A percentile compares a stretch with the other conserved stretches of the same genome.
Conservation (phyloP, 1,139 yeast species). For the Pichia sp. region DNA sequence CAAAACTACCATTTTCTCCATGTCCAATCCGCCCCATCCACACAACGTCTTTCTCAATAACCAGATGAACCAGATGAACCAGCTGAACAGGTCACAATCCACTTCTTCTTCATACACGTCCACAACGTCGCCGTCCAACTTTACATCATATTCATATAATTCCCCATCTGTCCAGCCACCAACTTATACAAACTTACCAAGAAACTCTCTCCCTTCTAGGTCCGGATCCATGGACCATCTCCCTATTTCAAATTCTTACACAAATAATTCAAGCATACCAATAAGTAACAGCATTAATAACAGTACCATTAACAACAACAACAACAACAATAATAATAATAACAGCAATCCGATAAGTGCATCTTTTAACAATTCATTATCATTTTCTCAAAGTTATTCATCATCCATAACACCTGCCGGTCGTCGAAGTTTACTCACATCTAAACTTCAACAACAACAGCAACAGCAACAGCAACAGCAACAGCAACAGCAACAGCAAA, state of each 20-base stretch:
- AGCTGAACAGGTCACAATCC: conserved; percentile 5
- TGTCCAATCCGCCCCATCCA: neutral
- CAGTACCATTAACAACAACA: conserved; percentile 4
- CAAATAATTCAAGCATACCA: neutral
- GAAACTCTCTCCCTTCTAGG: conserved; percentile 22
- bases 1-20: neutral
- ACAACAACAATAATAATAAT: neutral
- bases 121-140: conserved; percentile 31
- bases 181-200: conserved; percentile 17
- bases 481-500: conserved; percentile 8
- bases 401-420: conserved; percentile 24
- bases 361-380: neutral
- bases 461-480: conserved; percentile 7
- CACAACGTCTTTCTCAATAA: conserved; percentile 4
- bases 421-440: conserved; percentile 28
- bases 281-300: neutral
- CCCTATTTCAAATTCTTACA: neutral
- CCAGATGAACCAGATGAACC: conserved; percentile 10
- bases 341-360: neutral
- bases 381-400: conserved; percentile 19
- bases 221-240: conserved; percentile 23
- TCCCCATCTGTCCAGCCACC: conserved; percentile 29
- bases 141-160: conserved; percentile 19
- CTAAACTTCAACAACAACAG: conserved; percentile 19
- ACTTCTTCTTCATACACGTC: conserved; percentile 25